These are phyloP conservation scores for Penicillium ochrochloron DNA, from an alignment of 495 filamentous ascomycete genomes.

Conservation along the genomic window DNA sequence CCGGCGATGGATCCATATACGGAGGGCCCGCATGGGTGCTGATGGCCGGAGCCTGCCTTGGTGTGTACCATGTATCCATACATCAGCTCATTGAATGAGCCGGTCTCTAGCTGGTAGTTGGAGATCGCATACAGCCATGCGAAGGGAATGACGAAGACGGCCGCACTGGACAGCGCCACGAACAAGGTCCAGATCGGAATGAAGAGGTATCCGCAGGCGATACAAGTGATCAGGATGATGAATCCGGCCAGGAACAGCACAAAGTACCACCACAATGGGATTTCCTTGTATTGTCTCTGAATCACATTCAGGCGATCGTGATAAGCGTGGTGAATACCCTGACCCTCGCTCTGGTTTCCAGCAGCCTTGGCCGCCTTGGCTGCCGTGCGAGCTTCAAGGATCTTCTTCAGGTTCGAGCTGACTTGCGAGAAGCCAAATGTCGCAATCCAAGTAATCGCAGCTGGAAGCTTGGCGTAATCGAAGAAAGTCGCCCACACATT, in stretches of 20 bases:
- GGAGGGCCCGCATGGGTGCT: constrained; percentile 57
- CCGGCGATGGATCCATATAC: constrained; percentile 57
- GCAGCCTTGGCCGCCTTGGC: constrained; percentile 15
- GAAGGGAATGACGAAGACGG: constrained; percentile 56
- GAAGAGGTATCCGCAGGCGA: constrained; percentile 53
- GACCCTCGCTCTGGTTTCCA: constrained; percentile 30
- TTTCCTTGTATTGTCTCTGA: constrained; percentile 57
- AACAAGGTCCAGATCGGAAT: constrained; percentile 63
- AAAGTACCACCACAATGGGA: constrained; percentile 60
- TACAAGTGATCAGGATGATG: constrained; percentile 49
- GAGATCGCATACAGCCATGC: constrained; percentile 61
- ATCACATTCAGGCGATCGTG: constrained; percentile 59
- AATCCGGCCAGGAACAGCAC: constrained; percentile 52
- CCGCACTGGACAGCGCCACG: constrained; percentile 54
- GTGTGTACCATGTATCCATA: constrained; percentile 62
- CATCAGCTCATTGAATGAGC: constrained; percentile 59
- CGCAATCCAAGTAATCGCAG: constrained; percentile 58
- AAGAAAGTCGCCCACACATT: constrained; percentile 61
- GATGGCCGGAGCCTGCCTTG: constrained; percentile 42
- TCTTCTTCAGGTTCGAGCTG: constrained; percentile 44
- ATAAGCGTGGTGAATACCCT: constrained; percentile 56
- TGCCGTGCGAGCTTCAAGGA: constrained; percentile 35
- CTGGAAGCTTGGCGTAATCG: constrained; percentile 60
- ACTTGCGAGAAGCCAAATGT: constrained; percentile 57
- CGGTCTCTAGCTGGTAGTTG: constrained; percentile 57